Percentiles rank a stretch among this genome's conserved stretches.
Evolutionary conservation across 2,329 filamentous ascomycete genomes (phyloP).

Genomic region (Coleophoma crateriformis): DNA sequence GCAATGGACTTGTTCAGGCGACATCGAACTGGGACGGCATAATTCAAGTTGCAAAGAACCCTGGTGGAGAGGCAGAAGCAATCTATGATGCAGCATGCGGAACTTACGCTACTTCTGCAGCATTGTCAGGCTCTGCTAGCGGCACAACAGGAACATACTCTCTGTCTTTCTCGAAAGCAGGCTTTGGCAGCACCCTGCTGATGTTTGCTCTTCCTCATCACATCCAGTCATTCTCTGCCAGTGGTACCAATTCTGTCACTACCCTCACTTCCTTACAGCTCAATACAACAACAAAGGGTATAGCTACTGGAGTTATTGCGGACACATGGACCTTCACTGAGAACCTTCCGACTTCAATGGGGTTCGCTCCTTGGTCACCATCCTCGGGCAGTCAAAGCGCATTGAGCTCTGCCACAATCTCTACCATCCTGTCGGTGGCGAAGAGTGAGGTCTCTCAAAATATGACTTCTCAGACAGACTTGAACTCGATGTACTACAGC

Average conservation of each 20-base stretch:
- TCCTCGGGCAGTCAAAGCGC: slow-evolving; percentile 34
- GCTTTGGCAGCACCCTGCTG: slow-evolving; percentile 57
- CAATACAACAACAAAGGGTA: slow-evolving; percentile 80
- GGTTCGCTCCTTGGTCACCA: slow-evolving; percentile 73
- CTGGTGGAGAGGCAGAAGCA: slow-evolving; percentile 52
- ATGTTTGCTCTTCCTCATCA: slow-evolving; percentile 93
- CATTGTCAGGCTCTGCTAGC: slow-evolving; percentile 56
- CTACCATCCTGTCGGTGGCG: slow-evolving; percentile 55
- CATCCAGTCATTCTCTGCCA: slow-evolving; percentile 62
- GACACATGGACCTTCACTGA: slow-evolving; percentile 78
- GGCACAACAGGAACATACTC: slow-evolving; percentile 64
- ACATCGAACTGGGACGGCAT: slow-evolving; percentile 66
- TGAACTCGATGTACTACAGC: slow-evolving; percentile 88
- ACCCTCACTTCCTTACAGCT: slow-evolving; percentile 55
- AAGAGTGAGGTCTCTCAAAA: slow-evolving; percentile 71
- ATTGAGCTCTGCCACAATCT: slow-evolving; percentile 49
- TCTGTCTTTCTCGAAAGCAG: slow-evolving; percentile 68
- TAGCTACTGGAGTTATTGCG: slow-evolving; percentile 65
- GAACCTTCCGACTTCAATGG: slow-evolving; percentile 64
- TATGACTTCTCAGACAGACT: slow-evolving; percentile 65
- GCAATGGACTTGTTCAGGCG: slow-evolving; percentile 60
- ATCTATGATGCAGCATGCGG: slow-evolving; percentile 73
- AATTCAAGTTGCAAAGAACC: slow-evolving; percentile 79
- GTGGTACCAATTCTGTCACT: slow-evolving; percentile 42
- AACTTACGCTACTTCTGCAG: slow-evolving; percentile 62